These are phyloP conservation scores for Cordyceps cicadae DNA, from an alignment of 2,329 filamentous ascomycete species.

Conservation along the genomic window DNA sequence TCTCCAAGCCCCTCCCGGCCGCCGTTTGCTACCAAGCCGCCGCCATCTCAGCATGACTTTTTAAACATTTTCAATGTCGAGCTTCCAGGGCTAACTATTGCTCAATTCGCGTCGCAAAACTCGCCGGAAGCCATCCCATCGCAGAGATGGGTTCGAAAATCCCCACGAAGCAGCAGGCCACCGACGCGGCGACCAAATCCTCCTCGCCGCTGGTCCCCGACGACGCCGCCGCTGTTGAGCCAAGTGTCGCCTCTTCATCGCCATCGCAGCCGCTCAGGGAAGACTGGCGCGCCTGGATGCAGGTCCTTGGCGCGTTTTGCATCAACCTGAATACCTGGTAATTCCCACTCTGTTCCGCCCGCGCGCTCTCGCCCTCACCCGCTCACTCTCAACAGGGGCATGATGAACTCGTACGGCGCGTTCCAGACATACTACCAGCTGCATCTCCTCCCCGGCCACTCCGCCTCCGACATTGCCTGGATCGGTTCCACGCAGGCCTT, in stretches of 20 bases:
- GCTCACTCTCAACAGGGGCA: not conserved
- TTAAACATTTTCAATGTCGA: too few species aligned
- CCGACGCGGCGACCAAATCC: not conserved
- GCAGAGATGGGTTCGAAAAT: too few species aligned
- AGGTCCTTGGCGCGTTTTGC: slow-evolving; percentile 42
- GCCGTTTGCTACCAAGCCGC: too few species aligned
- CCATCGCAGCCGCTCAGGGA: slow-evolving; percentile 29
- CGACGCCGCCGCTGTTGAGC: not conserved
- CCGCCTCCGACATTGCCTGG: slow-evolving; percentile 26
- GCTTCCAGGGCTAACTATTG: not conserved
- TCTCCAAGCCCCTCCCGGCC: too few species aligned
- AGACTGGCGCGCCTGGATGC: slow-evolving; percentile 46
- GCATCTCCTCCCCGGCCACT: slow-evolving; percentile 21
- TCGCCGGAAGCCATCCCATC: too few species aligned
- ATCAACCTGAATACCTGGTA: slow-evolving; percentile 47
- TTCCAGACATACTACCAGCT: slow-evolving; percentile 47
- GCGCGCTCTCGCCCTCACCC: not conserved
- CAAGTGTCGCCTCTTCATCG: not conserved
- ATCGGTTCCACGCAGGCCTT: slow-evolving; percentile 29
- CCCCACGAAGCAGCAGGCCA: too few species aligned
- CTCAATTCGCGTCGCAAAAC: not conserved
- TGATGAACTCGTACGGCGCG: slow-evolving; percentile 35
- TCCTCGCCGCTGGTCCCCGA: not conserved
- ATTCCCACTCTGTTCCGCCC: not conserved
- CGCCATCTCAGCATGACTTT: too few species aligned